Base-by-base conservation (phyloP, 345 rosid species). In the Populus euphratica region DNA sequence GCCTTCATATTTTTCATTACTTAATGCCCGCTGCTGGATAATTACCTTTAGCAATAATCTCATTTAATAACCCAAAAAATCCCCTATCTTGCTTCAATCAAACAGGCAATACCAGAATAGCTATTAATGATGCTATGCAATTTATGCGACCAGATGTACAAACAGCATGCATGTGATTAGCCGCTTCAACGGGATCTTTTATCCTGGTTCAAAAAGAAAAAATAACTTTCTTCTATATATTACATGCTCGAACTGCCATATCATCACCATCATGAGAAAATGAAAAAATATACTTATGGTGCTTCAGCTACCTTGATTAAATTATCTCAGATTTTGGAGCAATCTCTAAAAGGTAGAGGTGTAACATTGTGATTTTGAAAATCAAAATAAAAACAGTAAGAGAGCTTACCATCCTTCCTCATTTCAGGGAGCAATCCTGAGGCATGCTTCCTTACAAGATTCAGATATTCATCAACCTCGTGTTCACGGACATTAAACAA, bases 371-470 rank as follows among this genome's bases (percentile, higher is more conserved):
- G 25, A 54, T 8, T 25, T 59, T 59, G n/a, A 35, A 68, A 61
- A 44, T 10, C 5, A 72, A 6, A 27, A 66, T 29, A 67, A 71
- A 13, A 65, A 59, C 68, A 27, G 70, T 13, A 54, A 25, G 68
- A 21, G 52, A 78, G 61, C 92, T 88, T 83, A 91, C 99, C 99
- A 81, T 95, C 98, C 84, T 92, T 95, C 83, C 89, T 91, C 99
- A 91, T 93, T 77, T 95, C 99, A 8, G 93, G 91, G 67, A 93
- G 98, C 94, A 91, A 83, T 47, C 96, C 97, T 41, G 92, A 90
- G 41, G 99, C 91, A 83, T 93, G 96, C 59, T 86, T 89, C 85
- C 89, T 92, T 59, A 95, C 93, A 74, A 96, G 89, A 79, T 91
- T 93, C 72, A 96, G 87, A 87, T 90, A 93, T 74, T 83, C 89